Conservation (phyloP, 1,139 yeast genomes). For the Saccharomyces hybrid region DNA sequence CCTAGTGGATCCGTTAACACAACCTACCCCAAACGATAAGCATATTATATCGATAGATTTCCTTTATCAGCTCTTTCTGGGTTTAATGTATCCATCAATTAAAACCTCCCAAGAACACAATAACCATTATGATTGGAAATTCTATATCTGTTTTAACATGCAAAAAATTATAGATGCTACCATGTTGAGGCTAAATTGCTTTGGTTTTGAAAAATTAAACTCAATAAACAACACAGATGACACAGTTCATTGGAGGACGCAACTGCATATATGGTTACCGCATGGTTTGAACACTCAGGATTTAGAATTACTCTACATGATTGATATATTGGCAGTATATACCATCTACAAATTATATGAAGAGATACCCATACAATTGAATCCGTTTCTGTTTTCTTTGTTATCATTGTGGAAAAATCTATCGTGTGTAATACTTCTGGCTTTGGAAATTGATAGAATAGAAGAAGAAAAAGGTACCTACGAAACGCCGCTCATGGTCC, state of each 20-base stretch:
- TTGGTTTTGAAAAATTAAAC: constrained; percentile 42
- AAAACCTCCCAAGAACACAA: constrained; percentile 4
- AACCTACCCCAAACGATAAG: constrained; percentile 55
- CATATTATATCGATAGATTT: constrained; percentile 47
- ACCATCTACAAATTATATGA: constrained; percentile 46
- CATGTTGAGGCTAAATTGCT: constrained; percentile 38
- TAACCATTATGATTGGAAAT: constrained; percentile 25
- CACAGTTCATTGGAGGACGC: constrained; percentile 36
- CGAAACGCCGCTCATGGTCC: constrained; percentile 45
- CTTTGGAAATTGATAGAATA: constrained; percentile 57
- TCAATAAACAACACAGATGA: constrained; percentile 40
- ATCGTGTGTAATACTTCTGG: constrained; percentile 48
- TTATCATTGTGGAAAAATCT: constrained; percentile 58
- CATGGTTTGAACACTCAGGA: constrained; percentile 34
- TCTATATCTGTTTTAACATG: constrained; percentile 38
- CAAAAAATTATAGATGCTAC: constrained; percentile 41
- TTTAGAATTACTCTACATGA: constrained; percentile 45
- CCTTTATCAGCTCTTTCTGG: constrained; percentile 46
- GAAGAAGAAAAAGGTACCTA: constrained; percentile 38
- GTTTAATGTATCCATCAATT: constrained; percentile 32
- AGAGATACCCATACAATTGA: constrained; percentile 33
- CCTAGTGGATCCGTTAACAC: constrained; percentile 59
- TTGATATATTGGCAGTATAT: constrained; percentile 44
- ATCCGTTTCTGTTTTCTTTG: constrained; percentile 54
- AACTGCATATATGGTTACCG: constrained; percentile 49